Evolutionary conservation across 1,284 basidiomycete species (phyloP).

Genomic region (Inonotus hispidus): DNA sequence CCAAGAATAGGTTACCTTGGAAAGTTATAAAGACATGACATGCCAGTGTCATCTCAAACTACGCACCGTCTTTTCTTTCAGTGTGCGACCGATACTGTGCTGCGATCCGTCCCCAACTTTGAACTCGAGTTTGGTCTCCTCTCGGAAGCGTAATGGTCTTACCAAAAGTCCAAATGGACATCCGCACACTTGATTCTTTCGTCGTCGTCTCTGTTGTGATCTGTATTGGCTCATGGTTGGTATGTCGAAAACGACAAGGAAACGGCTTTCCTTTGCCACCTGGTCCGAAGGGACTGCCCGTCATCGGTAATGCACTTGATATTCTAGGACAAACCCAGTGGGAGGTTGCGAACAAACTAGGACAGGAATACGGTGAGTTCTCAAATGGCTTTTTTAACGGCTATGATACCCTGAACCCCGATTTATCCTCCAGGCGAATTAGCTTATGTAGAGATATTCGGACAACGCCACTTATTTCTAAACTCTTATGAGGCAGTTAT

Average conservation of each 20-base stretch:
- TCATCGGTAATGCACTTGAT: slow-evolving; percentile 21
- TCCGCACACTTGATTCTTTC: neutral
- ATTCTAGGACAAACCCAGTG: slow-evolving; percentile 17
- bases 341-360: slow-evolving; percentile 17
- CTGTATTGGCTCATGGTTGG: neutral
- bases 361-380: slow-evolving; percentile 18
- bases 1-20: too few relatives aligned
- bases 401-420: neutral
- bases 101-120: too few relatives aligned
- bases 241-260: neutral
- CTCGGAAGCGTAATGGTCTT: too few relatives aligned
- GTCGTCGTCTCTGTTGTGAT: neutral
- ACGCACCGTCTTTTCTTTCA: too few relatives aligned
- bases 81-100: too few relatives aligned
- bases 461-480: slow-evolving; percentile 42
- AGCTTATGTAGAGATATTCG: slow-evolving; percentile 31
- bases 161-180: too few relatives aligned
- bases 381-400: neutral
- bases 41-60: too few relatives aligned
- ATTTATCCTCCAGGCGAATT: slow-evolving; percentile 45
- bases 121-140: too few relatives aligned
- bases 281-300: slow-evolving; percentile 19
- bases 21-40: too few relatives aligned
- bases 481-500: slow-evolving; percentile 48
- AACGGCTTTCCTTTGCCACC: slow-evolving; percentile 10